Evolutionary conservation across 1,284 basidiomycete genomes (phyloP).

Genomic region (Marasmius oreades): DNA sequence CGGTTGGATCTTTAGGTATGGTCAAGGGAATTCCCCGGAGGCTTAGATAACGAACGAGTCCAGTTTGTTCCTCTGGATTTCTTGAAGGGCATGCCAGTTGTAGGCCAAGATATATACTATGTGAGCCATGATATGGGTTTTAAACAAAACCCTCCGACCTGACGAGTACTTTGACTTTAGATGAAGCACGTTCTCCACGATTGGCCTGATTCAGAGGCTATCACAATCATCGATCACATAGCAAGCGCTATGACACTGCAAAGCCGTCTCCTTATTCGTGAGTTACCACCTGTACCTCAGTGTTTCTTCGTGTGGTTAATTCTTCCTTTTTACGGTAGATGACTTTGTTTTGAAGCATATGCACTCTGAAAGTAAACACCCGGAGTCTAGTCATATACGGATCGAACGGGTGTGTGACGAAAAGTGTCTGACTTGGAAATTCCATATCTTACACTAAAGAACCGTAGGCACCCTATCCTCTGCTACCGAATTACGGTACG

Average conservation of each 20-base stretch:
- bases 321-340: not conserved
- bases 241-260: not conserved
- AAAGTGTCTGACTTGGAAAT: too few relatives aligned
- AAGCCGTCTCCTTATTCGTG: constrained; percentile 8
- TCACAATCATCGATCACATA: constrained; percentile 2
- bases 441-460: not conserved
- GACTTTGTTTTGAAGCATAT: constrained; percentile 4
- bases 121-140: not conserved
- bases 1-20: not conserved
- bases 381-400: not conserved
- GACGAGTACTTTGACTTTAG: not conserved
- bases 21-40: not conserved
- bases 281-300: not conserved
- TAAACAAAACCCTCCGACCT: not conserved
- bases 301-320: not conserved
- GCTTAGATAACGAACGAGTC: not conserved
- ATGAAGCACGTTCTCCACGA: constrained; percentile 10
- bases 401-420: not conserved
- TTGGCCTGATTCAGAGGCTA: constrained; percentile 8
- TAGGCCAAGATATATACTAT: constrained; percentile 6
- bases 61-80: constrained; percentile 4
- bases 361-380: not conserved
- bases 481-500: constrained; percentile 6
- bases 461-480: not conserved
- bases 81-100: constrained; percentile 1